Base-by-base conservation (phyloP, 2,329 filamentous ascomycete genomes). In the Epichloe coenophiala region DNA sequence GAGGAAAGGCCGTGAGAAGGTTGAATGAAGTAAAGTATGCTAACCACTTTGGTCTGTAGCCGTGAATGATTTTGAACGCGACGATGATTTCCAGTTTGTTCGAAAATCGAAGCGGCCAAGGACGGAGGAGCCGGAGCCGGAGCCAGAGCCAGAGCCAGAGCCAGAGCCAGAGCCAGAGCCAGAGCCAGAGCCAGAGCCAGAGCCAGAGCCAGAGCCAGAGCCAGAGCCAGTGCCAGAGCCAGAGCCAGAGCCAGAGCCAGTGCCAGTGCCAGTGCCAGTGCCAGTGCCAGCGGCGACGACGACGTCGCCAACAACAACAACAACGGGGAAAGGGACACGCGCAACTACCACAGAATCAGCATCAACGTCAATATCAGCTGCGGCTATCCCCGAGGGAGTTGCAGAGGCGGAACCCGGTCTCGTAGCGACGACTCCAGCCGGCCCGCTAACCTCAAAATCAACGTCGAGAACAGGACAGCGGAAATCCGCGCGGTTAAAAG, bases 51-150 rank as follows among this genome's bases (percentile, higher is more conserved):
- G 31, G 31, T 31, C 31, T 23, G 36, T 55, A 70, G 70, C 68
- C 55, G 61, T 61, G 54, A 59, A 61, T 43, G 65, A 69, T 48
- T 83, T 87, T 59, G 85, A 90, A 65, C 78, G 85, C 60, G 82
- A 86, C 69, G 86, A 85, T 59, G 86, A 86, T 55, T 90, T 90
- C 59, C 73, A 80, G 52, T 90, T 89, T 63, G 80, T 82, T 55
- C 78, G 85, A 57, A 81, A 76, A 54, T 72, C 81, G 11, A 86
- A 86, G 61, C 70, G 78, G 60, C 73, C 74, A 54, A 88, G 84
- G 68, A 75, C 77, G 42, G 73, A 74, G 52, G 69, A 75, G 51
- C 64, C 69, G 15, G 68, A 69, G 46, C 68, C 61, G 0, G 27
- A 31, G 19, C 27, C 23, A 6, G 39, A 38, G 39, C 23, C 76